These are phyloP conservation scores for Cochlearia excelsa DNA, from an alignment of 345 rosid species.

Conservation along the genomic window DNA sequence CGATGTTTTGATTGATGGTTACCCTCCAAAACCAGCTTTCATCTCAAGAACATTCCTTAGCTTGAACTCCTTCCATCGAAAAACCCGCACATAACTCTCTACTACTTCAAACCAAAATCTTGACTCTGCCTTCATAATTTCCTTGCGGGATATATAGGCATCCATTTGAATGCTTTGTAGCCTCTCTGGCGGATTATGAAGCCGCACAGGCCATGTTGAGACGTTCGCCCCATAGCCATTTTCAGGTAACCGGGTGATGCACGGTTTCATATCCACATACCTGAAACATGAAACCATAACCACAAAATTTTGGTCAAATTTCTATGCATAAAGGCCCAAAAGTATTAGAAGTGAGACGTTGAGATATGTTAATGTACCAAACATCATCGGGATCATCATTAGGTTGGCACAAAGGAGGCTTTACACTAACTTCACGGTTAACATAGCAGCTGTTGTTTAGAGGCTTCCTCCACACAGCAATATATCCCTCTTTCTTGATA, in stretches of 20 bases:
- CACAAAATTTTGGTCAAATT: background rate
- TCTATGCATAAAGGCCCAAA: background rate
- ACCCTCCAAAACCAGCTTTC: constrained; percentile 80
- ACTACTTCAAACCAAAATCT: constrained; percentile 57
- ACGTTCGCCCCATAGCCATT: constrained; percentile 56
- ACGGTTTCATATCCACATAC: constrained; percentile 51
- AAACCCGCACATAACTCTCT: constrained; percentile 47
- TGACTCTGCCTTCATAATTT: constrained; percentile 58
- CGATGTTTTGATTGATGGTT: constrained; percentile 26
- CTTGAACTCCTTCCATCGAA: constrained; percentile 52
- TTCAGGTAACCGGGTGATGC: constrained; percentile 51
- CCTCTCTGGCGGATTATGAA: constrained; percentile 57
- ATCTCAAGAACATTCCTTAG: constrained; percentile 61
- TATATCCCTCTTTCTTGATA: constrained; percentile 54
- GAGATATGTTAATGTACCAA: constrained; percentile 40
- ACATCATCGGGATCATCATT: constrained; percentile 57
- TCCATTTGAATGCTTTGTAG: constrained; percentile 62
- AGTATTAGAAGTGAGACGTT: background rate
- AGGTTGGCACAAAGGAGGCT: constrained; percentile 51
- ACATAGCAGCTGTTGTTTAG: constrained; percentile 58
- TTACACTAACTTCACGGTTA: constrained; percentile 37
- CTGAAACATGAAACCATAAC: constrained; percentile 38
- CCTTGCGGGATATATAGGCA: constrained; percentile 55
- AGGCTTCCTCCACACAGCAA: constrained; percentile 63
- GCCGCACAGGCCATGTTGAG: constrained; percentile 60